Base-by-base conservation (phyloP, 441 rosid genomes). In the Omphalea diandra region DNA sequence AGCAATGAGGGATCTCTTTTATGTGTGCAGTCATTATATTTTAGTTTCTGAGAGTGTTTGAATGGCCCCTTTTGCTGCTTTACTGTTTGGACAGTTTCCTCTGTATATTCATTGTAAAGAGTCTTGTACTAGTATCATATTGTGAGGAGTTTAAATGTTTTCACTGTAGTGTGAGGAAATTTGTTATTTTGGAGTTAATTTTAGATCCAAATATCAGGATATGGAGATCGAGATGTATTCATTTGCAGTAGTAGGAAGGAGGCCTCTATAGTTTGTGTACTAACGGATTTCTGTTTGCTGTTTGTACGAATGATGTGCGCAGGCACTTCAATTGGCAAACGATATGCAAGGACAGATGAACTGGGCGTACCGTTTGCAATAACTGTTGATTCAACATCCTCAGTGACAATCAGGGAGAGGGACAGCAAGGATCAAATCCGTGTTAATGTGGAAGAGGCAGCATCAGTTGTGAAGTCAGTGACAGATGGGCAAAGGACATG, bases 371-470 rank as follows among this genome's bases (percentile, higher is more conserved):
- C 96, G 1, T 90, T 90, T 71, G 91, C 96, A 18, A 74, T 90
- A 53, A 86, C 93, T 0, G 90, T 86, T 6, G 88, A 90, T 64
- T 85, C 88, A 20, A 63, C 84, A 32, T 20, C 77, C 2, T 87
- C 84, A 1, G 96, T 84, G 79, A 88, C 96, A 32, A 86, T 90
- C 69, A 74, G 93, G 27, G 96, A 90, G 79, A 77, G 88, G 67
- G 96, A 90, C 64, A 88, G 91, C 86, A 86, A 85, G 86, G 87
- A 88, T 75, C 96, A 90, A 77, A 81, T 88, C 50, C 86, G 93
- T 8, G 89, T 88, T 4, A 67, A 38, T 1, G 82, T 84, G 69
- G 84, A 75, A 53, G 87, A 85, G 54, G 90, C 79, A 15, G 91
- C 87, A 31, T 20, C 76, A 22, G 86, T 85, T 63, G 77, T 90